phyloP scores from a whole-genome alignment of 2,329 filamentous ascomycete species.

The Fusarium subglutinans region DNA sequence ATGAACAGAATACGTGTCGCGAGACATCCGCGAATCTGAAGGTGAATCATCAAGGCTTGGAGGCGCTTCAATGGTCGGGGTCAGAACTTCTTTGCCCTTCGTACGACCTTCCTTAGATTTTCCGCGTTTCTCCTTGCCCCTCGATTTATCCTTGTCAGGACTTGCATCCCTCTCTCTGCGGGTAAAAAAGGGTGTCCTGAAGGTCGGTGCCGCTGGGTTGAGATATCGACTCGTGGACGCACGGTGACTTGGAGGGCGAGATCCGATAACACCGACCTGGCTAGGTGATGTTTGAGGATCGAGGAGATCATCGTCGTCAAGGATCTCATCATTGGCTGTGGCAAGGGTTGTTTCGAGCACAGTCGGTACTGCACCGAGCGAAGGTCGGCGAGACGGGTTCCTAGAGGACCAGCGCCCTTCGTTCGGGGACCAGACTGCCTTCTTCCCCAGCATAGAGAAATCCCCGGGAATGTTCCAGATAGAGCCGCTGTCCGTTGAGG shows the following conservation, averaged over 20 bases:
- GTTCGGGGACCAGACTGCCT: constrained; percentile 73
- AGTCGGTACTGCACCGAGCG: constrained; percentile 79
- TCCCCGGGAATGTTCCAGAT: constrained; percentile 72
- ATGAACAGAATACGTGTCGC: constrained; percentile 65
- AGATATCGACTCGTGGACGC: constrained; percentile 68
- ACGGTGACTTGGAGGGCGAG: constrained; percentile 65
- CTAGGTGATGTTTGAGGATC: constrained; percentile 63
- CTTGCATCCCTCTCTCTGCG: constrained; percentile 50
- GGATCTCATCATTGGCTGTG: constrained; percentile 71
- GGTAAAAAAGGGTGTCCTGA: constrained; percentile 76
- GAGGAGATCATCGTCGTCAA: constrained; percentile 65
- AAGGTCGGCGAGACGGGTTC: constrained; percentile 82
- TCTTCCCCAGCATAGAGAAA: constrained; percentile 58
- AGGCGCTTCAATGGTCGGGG: constrained; percentile 52
- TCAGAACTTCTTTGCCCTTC: constrained; percentile 50
- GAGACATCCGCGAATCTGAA: constrained; percentile 62
- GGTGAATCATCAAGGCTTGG: constrained; percentile 58
- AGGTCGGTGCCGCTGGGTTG: constrained; percentile 90
- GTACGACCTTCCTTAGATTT: constrained; percentile 50
- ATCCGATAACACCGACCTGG: constrained; percentile 80
- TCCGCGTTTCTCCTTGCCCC: constrained; percentile 47
- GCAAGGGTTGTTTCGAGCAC: constrained; percentile 68
- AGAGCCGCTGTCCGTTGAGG: constrained; percentile 80
- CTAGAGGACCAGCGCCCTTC: constrained; percentile 64
- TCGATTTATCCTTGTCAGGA: constrained; percentile 35